Evolutionary conservation across 306 rosid species (phyloP), one percentile per base, ranked within the genome.

Genomic region (Cicer chorassanicum): DNA sequence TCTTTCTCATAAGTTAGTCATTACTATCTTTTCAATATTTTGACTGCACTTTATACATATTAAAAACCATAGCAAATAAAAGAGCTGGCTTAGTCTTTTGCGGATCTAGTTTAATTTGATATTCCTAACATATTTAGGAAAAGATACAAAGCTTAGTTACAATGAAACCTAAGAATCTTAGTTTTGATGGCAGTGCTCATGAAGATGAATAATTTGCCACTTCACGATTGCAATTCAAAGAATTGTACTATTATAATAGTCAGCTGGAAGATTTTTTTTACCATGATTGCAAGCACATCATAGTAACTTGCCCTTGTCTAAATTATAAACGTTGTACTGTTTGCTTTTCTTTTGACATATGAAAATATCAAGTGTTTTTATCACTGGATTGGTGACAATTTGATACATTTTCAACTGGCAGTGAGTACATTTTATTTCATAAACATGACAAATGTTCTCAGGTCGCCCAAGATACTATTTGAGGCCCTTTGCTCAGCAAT

Each of bases 1-100:
- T 49, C 50, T 68, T 49, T 40, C 56, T 59, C 46, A 6, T 34
- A 16, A 64, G 72, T 65, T 41, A 73, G 80, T 64, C 71, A 36
- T 44, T 73, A 56, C 45, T 79, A 18, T 39, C 53, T 24, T 79
- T 81, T 78, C 70, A 69, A 74, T 70, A 79, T 74, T 65, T 74
- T 78, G 64, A 64, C 70, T 56, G 16, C 71, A 40, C 56, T 40
- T 36, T 38, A 45, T 38, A 45, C 14, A 48, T 60, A 29, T 68
- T 45, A 74, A 14, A 60, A 69, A 81, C 53, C 65, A 78, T 63
- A 70, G 66, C 50, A 21, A 51, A 73, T 68, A 44, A 67, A 67
- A 77, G 55, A 68, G 77, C n/a, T 4, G 57, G 42, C 13, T 44
- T 57, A 2, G 4, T 29, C 5, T 73, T 12, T 68, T 9, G 15